Evolutionary conservation across 441 rosid genomes (phyloP), one percentile per base, ranked within the genome.

Genomic region (Adansonia gregorii): DNA sequence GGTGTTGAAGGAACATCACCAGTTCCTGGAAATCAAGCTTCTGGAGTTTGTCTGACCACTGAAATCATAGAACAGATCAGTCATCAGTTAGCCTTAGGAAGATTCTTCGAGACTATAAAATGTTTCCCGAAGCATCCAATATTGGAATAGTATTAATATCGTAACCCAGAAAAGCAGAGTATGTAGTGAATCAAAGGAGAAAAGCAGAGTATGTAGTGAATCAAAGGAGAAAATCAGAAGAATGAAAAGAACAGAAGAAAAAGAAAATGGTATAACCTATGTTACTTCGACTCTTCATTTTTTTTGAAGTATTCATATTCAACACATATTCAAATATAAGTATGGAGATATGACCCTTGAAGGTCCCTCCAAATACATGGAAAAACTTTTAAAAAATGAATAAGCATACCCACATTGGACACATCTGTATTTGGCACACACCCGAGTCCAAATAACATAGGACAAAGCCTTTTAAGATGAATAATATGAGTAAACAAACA

Each of bases 1-100:
- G 92, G 84, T 96, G 98, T 82, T 93, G 99, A 72, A 94, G 92
- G 87, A 94, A 93, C 98, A 96, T 96, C 75, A 94, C 98, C 98
- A 96, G 85, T 76, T 94, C 99, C 81, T 96, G 99, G 82, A 96
- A 96, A 80, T 96, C 99, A 24, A 96, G 93, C 86, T 92, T 92
- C 88, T 87, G 93, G 72, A 96, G 92, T 81, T 86, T 86, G 24
- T 93, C 94, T 35, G 99, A 91, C 98, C 99, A 94, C 98, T 96
- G 89, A 58, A 76, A 68, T 56, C 45, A 27, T 61, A 22, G 19
- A 68, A 68, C 17, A 48, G 48, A 17, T 1, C 22, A 4, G n/a
- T 71, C 39, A 35, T 60, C 48, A 54, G 24, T 8, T 43, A 65
- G 68, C 67, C 22, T 20, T 5, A 8, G 60, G 55, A 72, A 31